These are phyloP conservation scores for Xanthoconium stramineum DNA, from an alignment of 768 basidiomycete genomes.

Conservation along the genomic window DNA sequence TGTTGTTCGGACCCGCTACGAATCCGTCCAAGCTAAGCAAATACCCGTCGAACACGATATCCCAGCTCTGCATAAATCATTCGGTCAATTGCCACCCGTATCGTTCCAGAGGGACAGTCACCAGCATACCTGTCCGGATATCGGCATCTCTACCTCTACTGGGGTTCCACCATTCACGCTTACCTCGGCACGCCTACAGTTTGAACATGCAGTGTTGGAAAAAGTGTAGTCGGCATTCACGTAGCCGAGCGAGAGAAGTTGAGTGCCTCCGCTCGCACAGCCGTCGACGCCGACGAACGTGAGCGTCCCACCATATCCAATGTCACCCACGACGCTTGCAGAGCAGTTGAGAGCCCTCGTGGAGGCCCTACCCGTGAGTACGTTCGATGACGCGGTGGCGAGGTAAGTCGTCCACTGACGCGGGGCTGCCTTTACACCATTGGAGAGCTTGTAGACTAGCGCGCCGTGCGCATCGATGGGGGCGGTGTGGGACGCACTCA, in stretches of 20 bases:
- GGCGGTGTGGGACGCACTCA: not conserved
- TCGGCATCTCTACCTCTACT: constrained; percentile 5
- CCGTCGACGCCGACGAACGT: constrained; percentile 9
- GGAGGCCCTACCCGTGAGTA: constrained; percentile 1
- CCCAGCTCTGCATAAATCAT: not conserved
- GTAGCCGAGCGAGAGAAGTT: constrained; percentile 3
- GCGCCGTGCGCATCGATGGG: constrained; percentile 1
- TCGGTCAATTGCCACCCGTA: too few relatives aligned
- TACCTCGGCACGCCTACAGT: constrained; percentile 7
- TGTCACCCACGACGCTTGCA: not conserved
- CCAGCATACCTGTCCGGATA: constrained; percentile 8
- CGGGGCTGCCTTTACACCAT: not conserved
- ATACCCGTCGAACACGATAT: constrained; percentile 2
- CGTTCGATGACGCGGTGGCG: not conserved
- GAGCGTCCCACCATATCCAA: constrained; percentile 3
- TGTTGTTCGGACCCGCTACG: constrained; percentile 1
- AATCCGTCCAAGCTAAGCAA: constrained; percentile 9
- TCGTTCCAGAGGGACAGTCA: too few relatives aligned
- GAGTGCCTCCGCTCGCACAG: not conserved
- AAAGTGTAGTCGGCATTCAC: constrained; percentile 9
- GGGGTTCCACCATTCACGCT: constrained; percentile 3
- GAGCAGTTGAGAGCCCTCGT: not conserved
- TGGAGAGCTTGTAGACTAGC: constrained; percentile 3
- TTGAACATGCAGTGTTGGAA: constrained; percentile 3
- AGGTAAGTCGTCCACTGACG: not conserved